Evolutionary conservation across 805 yeast genomes (phyloP).

Genomic region (Cyberlindnera samutprakarnensis): DNA sequence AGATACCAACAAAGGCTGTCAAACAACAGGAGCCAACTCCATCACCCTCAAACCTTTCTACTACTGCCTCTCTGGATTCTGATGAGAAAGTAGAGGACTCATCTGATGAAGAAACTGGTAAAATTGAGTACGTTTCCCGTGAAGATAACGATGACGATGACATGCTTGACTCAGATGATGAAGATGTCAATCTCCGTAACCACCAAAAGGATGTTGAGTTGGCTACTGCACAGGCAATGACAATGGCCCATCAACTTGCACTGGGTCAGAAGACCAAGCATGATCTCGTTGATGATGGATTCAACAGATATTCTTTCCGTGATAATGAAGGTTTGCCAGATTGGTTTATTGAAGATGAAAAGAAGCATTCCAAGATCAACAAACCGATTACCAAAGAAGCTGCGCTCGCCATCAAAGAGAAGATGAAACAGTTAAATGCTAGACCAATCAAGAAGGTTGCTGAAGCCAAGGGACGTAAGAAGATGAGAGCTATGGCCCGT

Average conservation of each 20-base stretch:
- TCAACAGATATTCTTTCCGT: slow-evolving; percentile 85
- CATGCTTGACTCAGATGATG: slow-evolving; percentile 48
- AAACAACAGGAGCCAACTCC: slow-evolving; percentile 8
- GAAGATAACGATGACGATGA: slow-evolving; percentile 25
- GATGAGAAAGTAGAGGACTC: slow-evolving; percentile 15
- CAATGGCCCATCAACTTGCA: slow-evolving; percentile 93
- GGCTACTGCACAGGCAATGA: slow-evolving; percentile 95
- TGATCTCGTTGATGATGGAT: slow-evolving; percentile 87
- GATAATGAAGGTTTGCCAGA: slow-evolving; percentile 87
- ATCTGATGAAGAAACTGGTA: slow-evolving; percentile 23
- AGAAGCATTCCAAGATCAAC: slow-evolving; percentile 71
- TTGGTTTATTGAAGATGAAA: slow-evolving; percentile 97
- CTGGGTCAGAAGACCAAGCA: slow-evolving; percentile 78
- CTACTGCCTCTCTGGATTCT: slow-evolving; percentile 19
- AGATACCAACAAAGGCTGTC: slow-evolving; percentile 14
- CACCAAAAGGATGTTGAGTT: slow-evolving; percentile 67
- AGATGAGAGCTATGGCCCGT: slow-evolving; percentile 82
- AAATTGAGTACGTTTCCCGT: slow-evolving; percentile 42
- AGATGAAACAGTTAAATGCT: slow-evolving; percentile 78
- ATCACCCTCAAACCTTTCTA: slow-evolving; percentile 9
- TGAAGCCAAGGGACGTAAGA: slow-evolving; percentile 96
- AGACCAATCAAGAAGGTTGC: slow-evolving; percentile 98
- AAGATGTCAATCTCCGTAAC: slow-evolving; percentile 32
- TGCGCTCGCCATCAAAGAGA: slow-evolving; percentile 67
- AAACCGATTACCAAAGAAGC: slow-evolving; percentile 97